Percentiles rank a stretch among this genome's conserved stretches.
These are phyloP conservation scores for Colletotrichum simmondsii DNA, from an alignment of 2,329 filamentous ascomycete genomes.

Conservation along the genomic window DNA sequence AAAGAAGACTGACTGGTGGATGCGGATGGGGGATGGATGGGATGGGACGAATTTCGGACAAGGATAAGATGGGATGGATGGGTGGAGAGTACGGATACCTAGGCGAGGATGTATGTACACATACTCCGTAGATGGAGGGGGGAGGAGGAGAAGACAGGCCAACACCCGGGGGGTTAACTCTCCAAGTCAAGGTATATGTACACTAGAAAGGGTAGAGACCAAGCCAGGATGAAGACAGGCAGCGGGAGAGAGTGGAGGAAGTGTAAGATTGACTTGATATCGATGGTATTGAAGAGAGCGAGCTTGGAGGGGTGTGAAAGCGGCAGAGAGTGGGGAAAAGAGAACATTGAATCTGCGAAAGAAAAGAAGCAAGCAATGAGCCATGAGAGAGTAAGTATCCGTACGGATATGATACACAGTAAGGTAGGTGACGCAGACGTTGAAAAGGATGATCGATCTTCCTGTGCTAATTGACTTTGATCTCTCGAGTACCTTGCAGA, in stretches of 20 bases:
- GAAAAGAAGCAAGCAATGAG: background rate
- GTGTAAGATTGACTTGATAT: slow-evolving; percentile 16
- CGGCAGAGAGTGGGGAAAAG: background rate
- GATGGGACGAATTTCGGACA: background rate
- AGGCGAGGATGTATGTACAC: background rate
- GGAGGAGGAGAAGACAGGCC: slow-evolving; percentile 2
- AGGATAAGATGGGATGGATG: slow-evolving; percentile 12
- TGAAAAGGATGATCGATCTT: background rate
- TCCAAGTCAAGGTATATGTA: background rate
- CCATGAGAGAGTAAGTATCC: background rate
- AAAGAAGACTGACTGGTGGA: slow-evolving; percentile 12
- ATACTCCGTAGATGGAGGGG: background rate
- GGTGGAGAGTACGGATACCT: background rate
- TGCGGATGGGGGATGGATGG: slow-evolving; percentile 1
- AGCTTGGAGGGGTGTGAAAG: background rate
- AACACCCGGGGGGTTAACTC: slow-evolving; percentile 13
- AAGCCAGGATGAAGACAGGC: slow-evolving; percentile 15
- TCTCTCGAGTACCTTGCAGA: background rate
- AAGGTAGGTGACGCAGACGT: background rate
- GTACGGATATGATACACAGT: background rate
- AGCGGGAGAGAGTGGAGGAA: slow-evolving; percentile 12
- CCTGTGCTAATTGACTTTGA: background rate
- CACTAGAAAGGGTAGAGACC: slow-evolving; percentile 4
- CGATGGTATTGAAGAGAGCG: slow-evolving; percentile 1
- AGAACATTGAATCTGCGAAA: background rate